Conservation (phyloP, 768 basidiomycete species). For the Myochromella boudieri region DNA sequence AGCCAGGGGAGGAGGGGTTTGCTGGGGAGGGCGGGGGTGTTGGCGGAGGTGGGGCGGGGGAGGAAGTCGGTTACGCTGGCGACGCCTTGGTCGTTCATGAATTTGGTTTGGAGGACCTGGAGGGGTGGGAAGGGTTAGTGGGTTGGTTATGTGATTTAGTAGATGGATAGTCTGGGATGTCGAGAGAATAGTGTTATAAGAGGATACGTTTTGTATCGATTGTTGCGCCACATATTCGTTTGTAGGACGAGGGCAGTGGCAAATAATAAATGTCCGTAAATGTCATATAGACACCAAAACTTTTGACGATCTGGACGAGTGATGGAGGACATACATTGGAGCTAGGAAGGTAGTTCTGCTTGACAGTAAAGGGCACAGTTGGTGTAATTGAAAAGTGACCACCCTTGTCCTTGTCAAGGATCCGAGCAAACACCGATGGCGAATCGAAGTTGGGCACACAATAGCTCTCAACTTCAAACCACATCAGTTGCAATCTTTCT, state of each 20-base stretch:
- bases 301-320: too few relatives aligned
- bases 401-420: slow-evolving; percentile 87
- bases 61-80: slow-evolving; percentile 85
- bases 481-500: background rate
- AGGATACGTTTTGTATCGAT: too few relatives aligned
- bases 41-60: slow-evolving; percentile 56
- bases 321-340: slow-evolving; percentile 75
- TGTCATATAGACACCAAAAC: too few relatives aligned
- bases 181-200: background rate
- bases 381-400: slow-evolving; percentile 93
- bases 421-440: slow-evolving; percentile 87
- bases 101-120: slow-evolving; percentile 87
- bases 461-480: slow-evolving; percentile 75
- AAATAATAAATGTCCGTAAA: too few relatives aligned
- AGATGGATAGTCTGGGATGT: too few relatives aligned
- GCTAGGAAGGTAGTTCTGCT: slow-evolving; percentile 81
- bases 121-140: background rate
- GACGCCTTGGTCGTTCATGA: slow-evolving; percentile 86
- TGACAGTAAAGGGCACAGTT: slow-evolving; percentile 63
- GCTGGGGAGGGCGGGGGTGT: slow-evolving; percentile 31
- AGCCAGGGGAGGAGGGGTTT: slow-evolving; percentile 83
- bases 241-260: too few relatives aligned
- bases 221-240: too few relatives aligned
- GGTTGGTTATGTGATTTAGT: background rate
- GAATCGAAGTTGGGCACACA: slow-evolving; percentile 94